Conservation (phyloP, 192 early-diverging fungal genomes). For the Entophlyctis luteolus region DNA sequence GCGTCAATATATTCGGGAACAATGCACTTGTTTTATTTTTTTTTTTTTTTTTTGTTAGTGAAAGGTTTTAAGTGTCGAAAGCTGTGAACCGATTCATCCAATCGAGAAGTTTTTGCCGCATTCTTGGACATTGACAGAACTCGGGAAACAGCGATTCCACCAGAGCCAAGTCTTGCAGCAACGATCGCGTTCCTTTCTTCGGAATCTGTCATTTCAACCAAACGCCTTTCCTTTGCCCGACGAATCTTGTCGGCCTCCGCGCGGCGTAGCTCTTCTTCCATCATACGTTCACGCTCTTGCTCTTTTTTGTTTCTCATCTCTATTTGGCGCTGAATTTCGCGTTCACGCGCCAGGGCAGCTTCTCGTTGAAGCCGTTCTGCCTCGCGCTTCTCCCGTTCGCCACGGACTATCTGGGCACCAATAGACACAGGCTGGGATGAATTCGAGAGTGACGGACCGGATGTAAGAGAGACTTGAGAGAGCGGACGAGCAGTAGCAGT, state of each 20-base stretch:
- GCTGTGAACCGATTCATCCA: not conserved
- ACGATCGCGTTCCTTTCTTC: not conserved
- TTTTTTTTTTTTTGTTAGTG: not conserved
- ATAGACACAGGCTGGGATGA: not conserved
- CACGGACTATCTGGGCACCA: slow-evolving; percentile 1
- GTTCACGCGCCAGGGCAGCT: slow-evolving; percentile 15
- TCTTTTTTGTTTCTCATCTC: slow-evolving; percentile 30
- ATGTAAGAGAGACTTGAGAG: not conserved
- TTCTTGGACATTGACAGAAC: not conserved
- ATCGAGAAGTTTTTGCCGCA: not conserved
- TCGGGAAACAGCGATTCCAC: not conserved
- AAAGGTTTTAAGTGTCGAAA: not conserved
- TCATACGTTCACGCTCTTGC: slow-evolving; percentile 40
- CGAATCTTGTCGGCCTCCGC: slow-evolving; percentile 3
- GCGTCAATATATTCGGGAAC: slow-evolving; percentile 45
- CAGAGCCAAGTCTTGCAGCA: not conserved
- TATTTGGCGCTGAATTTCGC: too few species aligned
- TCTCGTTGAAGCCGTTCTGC: slow-evolving; percentile 51
- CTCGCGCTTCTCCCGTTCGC: slow-evolving; percentile 27
- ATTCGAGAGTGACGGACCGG: not conserved
- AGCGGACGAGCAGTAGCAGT: not conserved
- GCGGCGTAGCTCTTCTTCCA: slow-evolving; percentile 54
- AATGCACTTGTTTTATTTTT: slow-evolving; percentile 14
- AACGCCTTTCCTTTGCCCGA: slow-evolving; percentile 19
- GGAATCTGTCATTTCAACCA: not conserved